Base-by-base conservation (phyloP, 2,329 filamentous ascomycete genomes). In the Endothia cerciana region DNA sequence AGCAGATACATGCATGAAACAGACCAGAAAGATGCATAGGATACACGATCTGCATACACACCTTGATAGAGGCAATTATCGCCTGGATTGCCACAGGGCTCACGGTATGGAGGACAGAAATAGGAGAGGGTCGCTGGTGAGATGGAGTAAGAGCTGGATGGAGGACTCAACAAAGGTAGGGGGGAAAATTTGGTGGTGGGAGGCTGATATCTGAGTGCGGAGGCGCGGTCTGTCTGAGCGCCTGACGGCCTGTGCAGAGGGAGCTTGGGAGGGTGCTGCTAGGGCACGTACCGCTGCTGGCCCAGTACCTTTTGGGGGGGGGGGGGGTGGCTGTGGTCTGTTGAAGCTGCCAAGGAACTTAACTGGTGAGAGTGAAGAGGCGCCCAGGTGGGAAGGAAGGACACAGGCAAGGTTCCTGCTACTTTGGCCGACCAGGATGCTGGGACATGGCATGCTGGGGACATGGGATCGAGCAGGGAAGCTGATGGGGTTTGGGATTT, bases 351-450 rank as follows among this genome's bases (percentile, higher is more conserved):
- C 47, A 51, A 51, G 47, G 47, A 51, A 51, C 22, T 51, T 8
- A 15, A 51, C 22, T 30, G 47, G 22, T 28, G 22, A 51, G 47
- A 19, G 47, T 17, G 17, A 19, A 6, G 53, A 53, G 17, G 30
- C 36, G 30, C 51, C 51, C 33, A 28, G 25, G 30, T 11, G 30
- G 30, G 58, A 19, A 61, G 43, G 33, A 40, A 33, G 38, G 47
- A 36, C 19, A 19, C 38, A 43, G 6, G 30, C 49, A 56, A 63
- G 49, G 51, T 57, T 19, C 60, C 49, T 62, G 22, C 51, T 57
- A 47, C 49, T 38, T 57, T 8, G 15, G 11, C 19, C 4, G n/a
- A 22, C 43, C 30, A 58, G 33, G 28, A 25, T 25, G 60, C 45
- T 51, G 33, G 43, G 45, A 33, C 43, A 17, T 45, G 41, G 59